Evolutionary conservation across 306 rosid species (phyloP), one percentile per base, ranked within the genome.

Genomic region (Vigna radiata): DNA sequence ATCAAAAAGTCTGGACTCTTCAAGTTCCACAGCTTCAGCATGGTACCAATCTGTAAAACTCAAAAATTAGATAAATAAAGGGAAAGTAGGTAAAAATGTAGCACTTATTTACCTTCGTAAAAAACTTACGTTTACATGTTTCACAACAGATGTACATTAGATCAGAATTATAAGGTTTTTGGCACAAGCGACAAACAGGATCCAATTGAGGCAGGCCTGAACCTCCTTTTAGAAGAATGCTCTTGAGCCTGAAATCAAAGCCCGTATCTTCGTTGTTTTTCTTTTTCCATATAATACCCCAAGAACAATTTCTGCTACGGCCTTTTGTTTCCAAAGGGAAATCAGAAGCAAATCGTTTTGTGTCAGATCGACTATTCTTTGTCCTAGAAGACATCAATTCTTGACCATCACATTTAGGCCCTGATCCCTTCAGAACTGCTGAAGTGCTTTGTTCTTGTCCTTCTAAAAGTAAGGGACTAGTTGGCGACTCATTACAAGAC

Each of bases 201-300:
- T 84, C 55, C 85, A 81, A 43, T 58, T 75, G 78, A 75, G 83
- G 89, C 43, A 67, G 33, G 71, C 79, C 80, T 4, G 61, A 76
- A 54, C 89, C 78, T 41, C 88, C 91, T 76, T 77, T 85, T 33
- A 92, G 76, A 72, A 92, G 87, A 81, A 92, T 78, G 75, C 79
- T 85, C 78, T 84, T 90, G 19, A 48, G 84, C 91, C 88, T 81
- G 87, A 92, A 92, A 86, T 84, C 78, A 37, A 76, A 36, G 59
- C 87, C 86, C 4, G 81, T 58, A 37, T 78, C 70, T 78, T 78
- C 82, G 15, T 2, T 69, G 52, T 58, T 69, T 36, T 69, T 69
- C 76, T 69, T 78, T 90, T 90, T 92, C 97, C 97, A 90, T 70
- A 90, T 90, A 77, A 92, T 55, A 60, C 97, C 96, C 96, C 97